Evolutionary conservation across 768 basidiomycete genomes (phyloP).

Genomic region (Psilocybe subaeruginosa): DNA sequence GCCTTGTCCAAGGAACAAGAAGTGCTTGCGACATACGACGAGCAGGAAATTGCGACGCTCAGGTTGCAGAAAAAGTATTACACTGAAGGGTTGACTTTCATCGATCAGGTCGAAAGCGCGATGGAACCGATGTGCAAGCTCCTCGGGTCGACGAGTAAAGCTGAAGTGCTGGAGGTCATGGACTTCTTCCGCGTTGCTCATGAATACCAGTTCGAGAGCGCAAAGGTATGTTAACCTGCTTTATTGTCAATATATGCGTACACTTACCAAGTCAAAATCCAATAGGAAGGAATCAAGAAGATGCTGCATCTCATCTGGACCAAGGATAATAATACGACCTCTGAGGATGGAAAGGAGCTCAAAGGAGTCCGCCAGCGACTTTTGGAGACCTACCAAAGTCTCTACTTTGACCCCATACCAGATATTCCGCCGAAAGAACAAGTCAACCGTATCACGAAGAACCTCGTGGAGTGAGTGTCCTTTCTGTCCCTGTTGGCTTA

Average conservation of each 20-base stretch:
- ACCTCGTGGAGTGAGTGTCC: constrained; percentile 87
- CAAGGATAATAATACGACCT: constrained; percentile 84
- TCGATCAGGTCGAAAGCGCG: constrained; percentile 58
- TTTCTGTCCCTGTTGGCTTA: not conserved
- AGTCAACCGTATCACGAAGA: constrained; percentile 91
- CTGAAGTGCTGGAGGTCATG: constrained; percentile 83
- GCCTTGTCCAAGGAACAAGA: constrained; percentile 74
- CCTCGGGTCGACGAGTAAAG: constrained; percentile 84
- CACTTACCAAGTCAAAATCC: not conserved
- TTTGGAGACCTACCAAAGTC: constrained; percentile 82
- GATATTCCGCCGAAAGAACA: constrained; percentile 82
- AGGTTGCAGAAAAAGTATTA: constrained; percentile 85
- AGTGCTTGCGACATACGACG: constrained; percentile 69
- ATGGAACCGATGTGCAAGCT: constrained; percentile 76
- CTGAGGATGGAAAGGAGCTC: constrained; percentile 66
- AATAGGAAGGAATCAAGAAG: constrained; percentile 84
- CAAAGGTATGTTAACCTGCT: constrained; percentile 54
- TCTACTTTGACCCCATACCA: constrained; percentile 87
- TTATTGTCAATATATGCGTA: not conserved
- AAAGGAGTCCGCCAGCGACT: constrained; percentile 88
- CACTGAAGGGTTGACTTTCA: constrained; percentile 83
- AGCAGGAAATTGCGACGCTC: constrained; percentile 64
- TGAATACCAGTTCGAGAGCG: constrained; percentile 79
- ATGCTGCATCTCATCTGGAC: constrained; percentile 98
- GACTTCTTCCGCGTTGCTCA: constrained; percentile 87